Conservation (phyloP, 2,329 filamentous ascomycete genomes). For the Cladosporium velox region DNA sequence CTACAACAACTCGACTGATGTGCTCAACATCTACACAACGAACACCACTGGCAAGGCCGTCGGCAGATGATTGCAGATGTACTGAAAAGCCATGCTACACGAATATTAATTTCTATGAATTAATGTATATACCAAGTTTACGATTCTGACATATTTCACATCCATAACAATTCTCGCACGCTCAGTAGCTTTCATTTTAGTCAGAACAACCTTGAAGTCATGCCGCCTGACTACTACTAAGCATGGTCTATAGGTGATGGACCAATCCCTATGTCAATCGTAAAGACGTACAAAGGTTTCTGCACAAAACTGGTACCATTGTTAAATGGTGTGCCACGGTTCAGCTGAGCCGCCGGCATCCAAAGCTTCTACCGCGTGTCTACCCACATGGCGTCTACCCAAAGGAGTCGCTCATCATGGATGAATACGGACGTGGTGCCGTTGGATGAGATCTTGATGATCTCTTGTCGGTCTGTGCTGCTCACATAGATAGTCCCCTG, state of each 20-base stretch:
- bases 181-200: not conserved
- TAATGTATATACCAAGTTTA: not conserved
- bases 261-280: constrained; percentile 33
- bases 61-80: constrained; percentile 5
- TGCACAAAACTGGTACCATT: constrained; percentile 31
- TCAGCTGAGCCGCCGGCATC: constrained; percentile 37
- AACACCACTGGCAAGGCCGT: constrained; percentile 24
- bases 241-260: constrained; percentile 35
- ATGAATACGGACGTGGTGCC: constrained; percentile 33
- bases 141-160: not conserved
- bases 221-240: not conserved
- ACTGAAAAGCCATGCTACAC: not conserved
- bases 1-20: constrained; percentile 47
- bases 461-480: constrained; percentile 38
- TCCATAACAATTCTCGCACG: not conserved
- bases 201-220: not conserved
- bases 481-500: constrained; percentile 42
- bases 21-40: constrained; percentile 33
- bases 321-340: constrained; percentile 34
- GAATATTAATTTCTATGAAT: not conserved
- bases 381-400: constrained; percentile 39
- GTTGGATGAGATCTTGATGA: constrained; percentile 33
- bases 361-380: constrained; percentile 31
- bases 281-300: constrained; percentile 33
- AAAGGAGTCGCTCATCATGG: constrained; percentile 35